Evolutionary conservation across 306 rosid species (phyloP).

Genomic region (Cucurbita ficifolia): DNA sequence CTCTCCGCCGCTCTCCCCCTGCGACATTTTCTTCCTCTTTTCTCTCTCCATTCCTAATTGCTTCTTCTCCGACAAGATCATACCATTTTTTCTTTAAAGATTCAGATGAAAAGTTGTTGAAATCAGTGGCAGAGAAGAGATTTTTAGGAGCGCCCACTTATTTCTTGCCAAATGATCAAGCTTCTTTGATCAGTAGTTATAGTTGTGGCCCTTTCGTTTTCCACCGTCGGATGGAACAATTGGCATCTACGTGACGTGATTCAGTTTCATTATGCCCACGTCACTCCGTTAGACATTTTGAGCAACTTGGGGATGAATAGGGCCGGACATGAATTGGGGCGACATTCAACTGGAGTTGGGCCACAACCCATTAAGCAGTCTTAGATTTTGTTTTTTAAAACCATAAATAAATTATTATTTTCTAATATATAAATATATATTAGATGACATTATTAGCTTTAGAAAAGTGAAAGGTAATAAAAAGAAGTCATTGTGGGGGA

Average conservation of each 20-base stretch:
- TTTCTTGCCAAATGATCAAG: neutral
- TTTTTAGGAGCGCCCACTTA: neutral
- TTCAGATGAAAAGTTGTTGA: neutral
- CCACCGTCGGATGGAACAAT: neutral
- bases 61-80: neutral
- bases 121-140: neutral
- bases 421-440: too few relatives aligned
- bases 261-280: neutral
- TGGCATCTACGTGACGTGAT: neutral
- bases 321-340: neutral
- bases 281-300: neutral
- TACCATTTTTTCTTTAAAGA: neutral
- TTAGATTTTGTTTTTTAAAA: neutral
- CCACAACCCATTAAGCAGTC: neutral
- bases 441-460: too few relatives aligned
- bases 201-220: neutral
- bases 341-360: neutral
- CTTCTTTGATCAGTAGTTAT: neutral
- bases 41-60: neutral
- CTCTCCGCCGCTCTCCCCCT: conserved; percentile 1
- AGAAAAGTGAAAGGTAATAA: too few relatives aligned
- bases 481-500: too few relatives aligned
- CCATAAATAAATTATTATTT: neutral
- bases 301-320: neutral
- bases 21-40: neutral